Conservation (phyloP, 202 grass and related monocot species). For the Brachypodium distachyon region DNA sequence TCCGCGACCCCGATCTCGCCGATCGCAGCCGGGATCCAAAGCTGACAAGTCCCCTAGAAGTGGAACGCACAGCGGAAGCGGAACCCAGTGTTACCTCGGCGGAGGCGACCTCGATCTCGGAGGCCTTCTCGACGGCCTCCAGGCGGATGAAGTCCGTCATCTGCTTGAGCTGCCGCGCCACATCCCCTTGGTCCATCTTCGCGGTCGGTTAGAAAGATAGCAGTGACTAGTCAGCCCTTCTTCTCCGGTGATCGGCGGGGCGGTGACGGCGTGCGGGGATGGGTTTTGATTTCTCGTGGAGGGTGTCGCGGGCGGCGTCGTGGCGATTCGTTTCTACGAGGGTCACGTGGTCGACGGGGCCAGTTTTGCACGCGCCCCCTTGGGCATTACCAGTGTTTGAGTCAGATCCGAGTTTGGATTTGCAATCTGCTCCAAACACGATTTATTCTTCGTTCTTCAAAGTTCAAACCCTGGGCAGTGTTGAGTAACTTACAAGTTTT, state of each 20-base stretch:
- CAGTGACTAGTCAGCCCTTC: not conserved
- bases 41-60: not conserved
- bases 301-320: not conserved
- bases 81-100: conserved; percentile 36
- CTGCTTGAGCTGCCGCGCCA: conserved; percentile 55
- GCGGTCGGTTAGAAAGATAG: not conserved
- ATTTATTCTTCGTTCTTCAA: no score
- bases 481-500: no score
- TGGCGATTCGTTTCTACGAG: conserved; percentile 10
- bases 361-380: not conserved
- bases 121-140: conserved; percentile 68
- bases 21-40: not conserved
- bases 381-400: not conserved
- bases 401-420: not conserved
- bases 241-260: conserved; percentile 14
- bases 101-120: conserved; percentile 64
- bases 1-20: conserved; percentile 6
- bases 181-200: conserved; percentile 47
- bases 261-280: not conserved
- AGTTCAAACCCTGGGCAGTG: no score
- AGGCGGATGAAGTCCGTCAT: conserved; percentile 67
- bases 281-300: not conserved
- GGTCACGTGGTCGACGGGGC: not conserved
- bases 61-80: not conserved
- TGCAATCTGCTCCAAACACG: not conserved